Conservation (phyloP, 2,329 filamentous ascomycete species). For the Epichloe scottii region DNA sequence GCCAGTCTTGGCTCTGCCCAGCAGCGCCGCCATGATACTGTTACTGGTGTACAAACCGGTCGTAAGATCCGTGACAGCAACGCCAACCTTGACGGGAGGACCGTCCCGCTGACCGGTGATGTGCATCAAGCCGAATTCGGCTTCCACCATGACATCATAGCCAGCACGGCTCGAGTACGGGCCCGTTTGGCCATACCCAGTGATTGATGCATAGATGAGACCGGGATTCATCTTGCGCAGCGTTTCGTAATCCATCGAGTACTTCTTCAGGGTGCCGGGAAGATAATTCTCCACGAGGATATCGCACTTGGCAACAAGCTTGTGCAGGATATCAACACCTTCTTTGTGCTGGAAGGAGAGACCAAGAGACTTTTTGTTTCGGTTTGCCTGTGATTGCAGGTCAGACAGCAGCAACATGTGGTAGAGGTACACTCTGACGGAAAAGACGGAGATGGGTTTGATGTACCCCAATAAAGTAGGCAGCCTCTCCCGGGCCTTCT, state of each 20-base stretch:
- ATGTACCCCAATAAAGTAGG: conserved; percentile 82
- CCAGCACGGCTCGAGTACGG: conserved; percentile 79
- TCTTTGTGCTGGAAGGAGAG: conserved; percentile 79
- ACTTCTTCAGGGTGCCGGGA: conserved; percentile 79
- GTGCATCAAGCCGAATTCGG: conserved; percentile 96
- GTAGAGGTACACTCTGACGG: not conserved
- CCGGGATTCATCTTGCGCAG: conserved; percentile 69
- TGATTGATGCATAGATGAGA: conserved; percentile 91
- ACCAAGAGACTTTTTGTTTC: conserved; percentile 91
- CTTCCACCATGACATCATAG: conserved; percentile 99
- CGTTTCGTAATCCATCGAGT: conserved; percentile 76
- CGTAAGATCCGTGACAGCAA: conserved; percentile 91
- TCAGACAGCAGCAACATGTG: not conserved
- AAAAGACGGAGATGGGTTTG: not conserved
- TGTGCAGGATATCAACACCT: conserved; percentile 78
- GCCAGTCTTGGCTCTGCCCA: conserved; percentile 62
- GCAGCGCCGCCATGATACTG: conserved; percentile 82
- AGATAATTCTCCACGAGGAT: conserved; percentile 96
- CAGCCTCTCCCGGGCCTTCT: conserved; percentile 74
- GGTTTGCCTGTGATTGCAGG: conserved; percentile 55
- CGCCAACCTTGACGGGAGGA: conserved; percentile 90
- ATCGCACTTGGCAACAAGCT: conserved; percentile 72
- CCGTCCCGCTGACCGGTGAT: conserved; percentile 85
- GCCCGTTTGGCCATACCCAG: conserved; percentile 90
- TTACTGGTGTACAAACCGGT: conserved; percentile 93